phyloP scores from a whole-genome alignment of 768 basidiomycete genomes.

The Rhodotorula toruloides region DNA sequence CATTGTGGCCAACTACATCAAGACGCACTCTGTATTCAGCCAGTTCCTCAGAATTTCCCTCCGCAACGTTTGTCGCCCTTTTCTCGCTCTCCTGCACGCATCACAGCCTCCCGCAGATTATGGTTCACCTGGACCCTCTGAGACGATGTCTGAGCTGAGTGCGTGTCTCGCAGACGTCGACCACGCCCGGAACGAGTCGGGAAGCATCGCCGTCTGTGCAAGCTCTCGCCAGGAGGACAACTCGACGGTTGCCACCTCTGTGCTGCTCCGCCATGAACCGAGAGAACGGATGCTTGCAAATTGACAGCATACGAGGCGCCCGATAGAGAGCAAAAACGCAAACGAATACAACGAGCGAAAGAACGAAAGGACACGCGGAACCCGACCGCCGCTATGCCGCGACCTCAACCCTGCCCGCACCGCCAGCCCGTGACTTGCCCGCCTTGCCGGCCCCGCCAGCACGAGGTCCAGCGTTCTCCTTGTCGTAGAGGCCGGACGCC shows the following conservation, averaged over 20 bases:
- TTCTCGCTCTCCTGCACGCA: neutral
- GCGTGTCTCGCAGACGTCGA: constrained; percentile 97
- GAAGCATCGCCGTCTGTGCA: constrained; percentile 29
- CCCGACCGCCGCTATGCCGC: no score
- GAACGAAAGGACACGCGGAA: no score
- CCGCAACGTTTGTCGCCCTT: constrained; percentile 48
- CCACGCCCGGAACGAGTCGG: constrained; percentile 52
- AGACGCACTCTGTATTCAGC: constrained; percentile 54
- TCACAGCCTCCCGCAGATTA: no score
- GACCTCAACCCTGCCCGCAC: neutral
- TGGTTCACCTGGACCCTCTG: neutral
- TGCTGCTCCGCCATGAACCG: no score
- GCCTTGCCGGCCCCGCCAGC: neutral
- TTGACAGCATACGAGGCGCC: no score
- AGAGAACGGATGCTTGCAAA: no score
- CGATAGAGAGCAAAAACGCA: no score
- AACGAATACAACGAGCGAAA: no score
- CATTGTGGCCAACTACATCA: constrained; percentile 95
- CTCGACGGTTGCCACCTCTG: no score
- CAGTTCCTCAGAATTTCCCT: constrained; percentile 98
- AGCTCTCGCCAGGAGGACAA: no score
- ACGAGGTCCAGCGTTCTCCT: constrained; percentile 22
- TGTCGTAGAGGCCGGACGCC: constrained; percentile 27
- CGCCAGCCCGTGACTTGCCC: neutral
- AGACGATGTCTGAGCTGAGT: constrained; percentile 93